These are phyloP conservation scores for Talaromyces stipitatus DNA, from an alignment of 495 filamentous ascomycete genomes.

Conservation along the genomic window DNA sequence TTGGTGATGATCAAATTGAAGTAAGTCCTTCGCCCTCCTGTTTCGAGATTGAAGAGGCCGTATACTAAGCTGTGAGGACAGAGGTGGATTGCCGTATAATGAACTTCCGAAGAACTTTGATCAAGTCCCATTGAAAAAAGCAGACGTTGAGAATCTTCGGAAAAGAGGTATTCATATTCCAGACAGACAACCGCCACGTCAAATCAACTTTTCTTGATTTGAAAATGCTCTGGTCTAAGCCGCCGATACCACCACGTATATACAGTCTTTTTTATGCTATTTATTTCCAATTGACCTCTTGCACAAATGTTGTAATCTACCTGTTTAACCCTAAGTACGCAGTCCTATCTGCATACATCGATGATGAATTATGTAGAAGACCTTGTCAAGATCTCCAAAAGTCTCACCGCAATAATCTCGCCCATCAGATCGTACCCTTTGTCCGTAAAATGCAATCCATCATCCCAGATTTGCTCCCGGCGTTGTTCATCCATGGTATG, in stretches of 20 bases:
- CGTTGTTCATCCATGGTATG: conserved; percentile 35
- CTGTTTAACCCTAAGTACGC: not conserved
- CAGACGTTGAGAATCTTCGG: conserved; percentile 4
- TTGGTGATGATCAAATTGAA: conserved; percentile 26
- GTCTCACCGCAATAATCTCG: not conserved
- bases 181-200: not conserved
- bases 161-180: conserved; percentile 4
- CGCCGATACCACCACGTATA: not conserved
- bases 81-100: not conserved
- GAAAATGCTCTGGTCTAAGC: not conserved
- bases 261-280: not conserved
- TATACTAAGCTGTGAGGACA: not conserved
- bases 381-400: not conserved
- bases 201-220: not conserved
- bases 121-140: conserved; percentile 3
- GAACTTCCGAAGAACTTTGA: conserved; percentile 6
- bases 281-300: not conserved
- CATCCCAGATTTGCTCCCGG: conserved; percentile 46
- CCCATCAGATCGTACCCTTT: conserved; percentile 55
- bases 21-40: conserved; percentile 10
- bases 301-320: not conserved
- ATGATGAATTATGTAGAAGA: not conserved
- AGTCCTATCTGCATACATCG: not conserved
- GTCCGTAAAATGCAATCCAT: conserved; percentile 52
- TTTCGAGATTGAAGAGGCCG: not conserved